Percentiles rank a stretch among this genome's conserved stretches.
Conservation (phyloP, 169 alveolate genomes). For the Plasmodium coatneyi region DNA sequence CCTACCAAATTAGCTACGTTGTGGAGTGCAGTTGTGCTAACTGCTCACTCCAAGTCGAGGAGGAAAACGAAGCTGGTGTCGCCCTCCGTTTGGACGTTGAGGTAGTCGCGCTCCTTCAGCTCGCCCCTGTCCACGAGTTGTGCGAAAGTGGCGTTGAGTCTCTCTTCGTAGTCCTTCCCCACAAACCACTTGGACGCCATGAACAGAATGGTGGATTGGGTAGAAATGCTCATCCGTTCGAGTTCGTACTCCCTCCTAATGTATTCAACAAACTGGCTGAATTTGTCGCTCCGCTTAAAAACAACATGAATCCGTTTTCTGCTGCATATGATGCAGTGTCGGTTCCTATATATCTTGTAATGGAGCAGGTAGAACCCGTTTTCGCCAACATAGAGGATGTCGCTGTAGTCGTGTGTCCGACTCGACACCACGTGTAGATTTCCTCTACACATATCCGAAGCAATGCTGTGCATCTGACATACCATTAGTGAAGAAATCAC, state of each 20-base stretch:
- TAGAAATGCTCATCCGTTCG: slow-evolving; percentile 12
- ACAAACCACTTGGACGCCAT: background rate
- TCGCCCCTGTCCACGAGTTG: slow-evolving; percentile 28
- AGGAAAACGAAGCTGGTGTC: slow-evolving; percentile 2
- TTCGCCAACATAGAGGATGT: slow-evolving; percentile 49
- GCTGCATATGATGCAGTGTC: slow-evolving; percentile 18
- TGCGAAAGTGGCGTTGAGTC: slow-evolving; percentile 1
- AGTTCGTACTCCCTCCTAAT: background rate
- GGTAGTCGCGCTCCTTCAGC: background rate
- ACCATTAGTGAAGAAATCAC: slow-evolving; percentile 24
- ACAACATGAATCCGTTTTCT: slow-evolving; percentile 6
- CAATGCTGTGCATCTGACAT: background rate
- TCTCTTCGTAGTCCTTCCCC: background rate
- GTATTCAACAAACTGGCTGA: background rate
- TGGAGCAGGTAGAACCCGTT: slow-evolving; percentile 29
- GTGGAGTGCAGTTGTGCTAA: too few relatives aligned
- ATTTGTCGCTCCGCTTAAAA: slow-evolving; percentile 2
- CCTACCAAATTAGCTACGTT: too few relatives aligned
- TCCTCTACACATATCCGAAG: background rate
- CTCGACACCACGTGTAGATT: background rate
- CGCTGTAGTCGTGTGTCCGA: slow-evolving; percentile 5
- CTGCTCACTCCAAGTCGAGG: slow-evolving; percentile 7
- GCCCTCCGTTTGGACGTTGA: slow-evolving; percentile 24
- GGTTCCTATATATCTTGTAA: slow-evolving; percentile 28
- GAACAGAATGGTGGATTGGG: slow-evolving; percentile 19